Conservation (phyloP, 2,329 filamentous ascomycete genomes). For the Colletotrichum scovillei region DNA sequence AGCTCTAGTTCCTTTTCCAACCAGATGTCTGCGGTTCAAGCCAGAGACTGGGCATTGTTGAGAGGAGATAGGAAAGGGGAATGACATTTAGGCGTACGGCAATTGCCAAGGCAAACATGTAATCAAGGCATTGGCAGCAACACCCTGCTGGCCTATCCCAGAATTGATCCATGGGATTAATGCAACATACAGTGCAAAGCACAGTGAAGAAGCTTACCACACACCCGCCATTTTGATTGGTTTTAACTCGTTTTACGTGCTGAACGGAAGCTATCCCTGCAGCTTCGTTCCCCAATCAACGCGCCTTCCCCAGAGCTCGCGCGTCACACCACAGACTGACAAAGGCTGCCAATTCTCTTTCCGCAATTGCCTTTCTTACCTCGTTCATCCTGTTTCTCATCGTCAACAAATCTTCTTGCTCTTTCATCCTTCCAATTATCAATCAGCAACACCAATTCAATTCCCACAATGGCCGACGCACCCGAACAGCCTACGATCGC, state of each 20-base stretch:
- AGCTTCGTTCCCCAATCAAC: slow-evolving; percentile 38
- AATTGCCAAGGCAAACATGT: background rate
- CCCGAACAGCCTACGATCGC: slow-evolving; percentile 42
- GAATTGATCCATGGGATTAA: slow-evolving; percentile 15
- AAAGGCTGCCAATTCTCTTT: slow-evolving; percentile 15
- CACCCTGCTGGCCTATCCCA: slow-evolving; percentile 6
- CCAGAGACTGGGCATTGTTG: background rate
- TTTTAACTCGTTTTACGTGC: slow-evolving; percentile 16
- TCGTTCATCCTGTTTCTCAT: background rate
- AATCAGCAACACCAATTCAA: background rate
- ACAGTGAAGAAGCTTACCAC: slow-evolving; percentile 6
- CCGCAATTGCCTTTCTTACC: background rate
- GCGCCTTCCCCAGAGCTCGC: slow-evolving; percentile 30
- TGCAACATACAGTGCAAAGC: slow-evolving; percentile 24
- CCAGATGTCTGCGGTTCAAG: background rate
- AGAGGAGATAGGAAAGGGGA: background rate
- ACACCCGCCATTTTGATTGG: slow-evolving; percentile 22
- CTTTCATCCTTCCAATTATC: slow-evolving; percentile 2
- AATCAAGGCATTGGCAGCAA: background rate
- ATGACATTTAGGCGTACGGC: slow-evolving; percentile 1
- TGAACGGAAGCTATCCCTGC: slow-evolving; percentile 28
- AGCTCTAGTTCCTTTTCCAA: slow-evolving; percentile 40
- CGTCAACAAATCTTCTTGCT: background rate
- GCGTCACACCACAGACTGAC: slow-evolving; percentile 32
- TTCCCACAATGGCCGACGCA: slow-evolving; percentile 42